Evolutionary conservation across 2,329 filamentous ascomycete species (phyloP).

Genomic region (Claviceps paspali): DNA sequence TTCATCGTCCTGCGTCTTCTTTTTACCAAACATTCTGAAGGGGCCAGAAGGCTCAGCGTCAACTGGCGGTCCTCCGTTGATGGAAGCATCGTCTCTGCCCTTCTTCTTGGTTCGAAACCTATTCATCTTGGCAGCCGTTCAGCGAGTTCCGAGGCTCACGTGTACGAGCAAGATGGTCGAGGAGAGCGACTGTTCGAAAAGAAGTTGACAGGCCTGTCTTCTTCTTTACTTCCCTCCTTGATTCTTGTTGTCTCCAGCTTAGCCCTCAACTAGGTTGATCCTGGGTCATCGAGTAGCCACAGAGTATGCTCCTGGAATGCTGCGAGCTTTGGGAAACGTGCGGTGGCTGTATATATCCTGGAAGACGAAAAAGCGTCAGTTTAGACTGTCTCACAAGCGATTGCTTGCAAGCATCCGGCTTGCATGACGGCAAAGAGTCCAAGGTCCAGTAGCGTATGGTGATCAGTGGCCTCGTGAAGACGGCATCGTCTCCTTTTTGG

Average conservation of each 20-base stretch:
- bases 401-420: background rate
- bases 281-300: background rate
- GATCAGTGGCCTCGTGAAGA: background rate
- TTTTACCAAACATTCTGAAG: slow-evolving; percentile 40
- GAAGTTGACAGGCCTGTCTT: background rate
- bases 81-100: slow-evolving; percentile 39
- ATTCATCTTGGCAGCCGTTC: slow-evolving; percentile 43
- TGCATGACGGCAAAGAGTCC: background rate
- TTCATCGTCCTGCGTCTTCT: slow-evolving; percentile 40
- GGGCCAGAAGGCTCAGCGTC: slow-evolving; percentile 38
- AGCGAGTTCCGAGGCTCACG: too few species aligned
- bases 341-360: background rate
- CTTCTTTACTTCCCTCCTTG: background rate
- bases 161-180: too few species aligned
- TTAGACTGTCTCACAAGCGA: background rate
- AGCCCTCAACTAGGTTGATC: background rate
- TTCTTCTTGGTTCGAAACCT: slow-evolving; percentile 62
- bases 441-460: too few species aligned
- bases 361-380: background rate
- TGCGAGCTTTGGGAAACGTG: background rate
- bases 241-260: background rate
- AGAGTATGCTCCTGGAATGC: background rate
- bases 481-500: background rate
- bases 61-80: slow-evolving; percentile 32
- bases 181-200: background rate